phyloP scores from a whole-genome alignment of 352 stramenopile genomes.

The Globisporangium mamillatum region DNA sequence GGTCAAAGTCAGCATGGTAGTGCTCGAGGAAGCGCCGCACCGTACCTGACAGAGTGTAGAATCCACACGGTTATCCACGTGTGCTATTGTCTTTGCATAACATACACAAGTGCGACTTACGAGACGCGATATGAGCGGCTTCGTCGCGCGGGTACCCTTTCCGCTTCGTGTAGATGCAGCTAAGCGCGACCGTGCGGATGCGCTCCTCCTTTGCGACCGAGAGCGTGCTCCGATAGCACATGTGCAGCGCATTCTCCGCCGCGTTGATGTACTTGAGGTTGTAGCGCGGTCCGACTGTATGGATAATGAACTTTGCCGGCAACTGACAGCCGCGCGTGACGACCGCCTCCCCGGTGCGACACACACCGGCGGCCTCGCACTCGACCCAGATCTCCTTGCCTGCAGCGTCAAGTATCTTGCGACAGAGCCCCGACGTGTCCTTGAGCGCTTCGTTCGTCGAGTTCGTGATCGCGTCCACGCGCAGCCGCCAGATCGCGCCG shows the following conservation, averaged over 20 bases:
- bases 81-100: neutral
- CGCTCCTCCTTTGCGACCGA: slow-evolving; percentile 61
- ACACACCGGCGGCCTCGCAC: slow-evolving; percentile 52
- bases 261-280: slow-evolving; percentile 70
- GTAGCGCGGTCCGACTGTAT: slow-evolving; percentile 88
- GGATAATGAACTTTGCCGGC: slow-evolving; percentile 62
- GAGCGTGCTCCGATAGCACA: slow-evolving; percentile 71
- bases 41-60: slow-evolving; percentile 24
- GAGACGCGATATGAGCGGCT: slow-evolving; percentile 63
- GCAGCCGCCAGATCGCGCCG: slow-evolving; percentile 47
- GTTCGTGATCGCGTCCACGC: slow-evolving; percentile 76
- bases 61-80: neutral
- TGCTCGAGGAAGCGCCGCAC: slow-evolving; percentile 81
- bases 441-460: slow-evolving; percentile 73
- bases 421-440: slow-evolving; percentile 60
- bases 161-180: slow-evolving; percentile 68
- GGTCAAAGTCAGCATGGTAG: slow-evolving; percentile 51
- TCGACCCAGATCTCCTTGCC: slow-evolving; percentile 74
- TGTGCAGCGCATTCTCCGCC: slow-evolving; percentile 79
- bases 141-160: slow-evolving; percentile 82
- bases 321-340: slow-evolving; percentile 76
- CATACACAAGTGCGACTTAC: slow-evolving; percentile 13
- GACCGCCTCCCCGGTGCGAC: slow-evolving; percentile 82
- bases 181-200: slow-evolving; percentile 64
- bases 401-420: slow-evolving; percentile 62